These are phyloP conservation scores for Boletellus ananiceps DNA, from an alignment of 768 basidiomycete species.

Conservation along the genomic window DNA sequence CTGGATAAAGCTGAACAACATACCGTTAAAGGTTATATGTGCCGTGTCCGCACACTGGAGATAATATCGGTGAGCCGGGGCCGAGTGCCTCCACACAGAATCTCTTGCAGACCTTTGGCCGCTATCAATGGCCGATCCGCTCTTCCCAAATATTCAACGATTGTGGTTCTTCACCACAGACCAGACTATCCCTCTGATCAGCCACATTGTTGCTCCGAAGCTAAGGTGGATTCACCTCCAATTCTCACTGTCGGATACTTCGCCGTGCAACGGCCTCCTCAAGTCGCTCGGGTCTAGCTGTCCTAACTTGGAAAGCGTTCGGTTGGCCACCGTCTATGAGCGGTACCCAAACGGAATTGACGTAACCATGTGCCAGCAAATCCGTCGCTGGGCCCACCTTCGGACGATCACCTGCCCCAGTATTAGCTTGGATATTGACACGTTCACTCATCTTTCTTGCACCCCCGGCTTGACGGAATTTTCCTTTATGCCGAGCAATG, in stretches of 20 bases:
- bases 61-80: not conserved
- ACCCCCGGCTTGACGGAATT: not conserved
- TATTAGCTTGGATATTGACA: not conserved
- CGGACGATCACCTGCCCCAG: not conserved
- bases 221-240: not conserved
- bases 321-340: too few species aligned
- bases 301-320: not conserved
- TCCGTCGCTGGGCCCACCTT: constrained; percentile 1
- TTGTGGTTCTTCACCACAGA: not conserved
- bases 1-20: not conserved
- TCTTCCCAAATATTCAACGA: constrained; percentile 1
- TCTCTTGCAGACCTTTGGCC: not conserved
- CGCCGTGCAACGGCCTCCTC: not conserved
- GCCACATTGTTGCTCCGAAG: not conserved
- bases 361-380: not conserved
- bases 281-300: not conserved
- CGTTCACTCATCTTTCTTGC: not conserved
- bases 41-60: not conserved
- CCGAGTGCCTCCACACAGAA: not conserved
- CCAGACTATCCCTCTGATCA: not conserved
- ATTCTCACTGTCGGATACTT: not conserved
- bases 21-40: not conserved
- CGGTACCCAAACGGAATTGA: not conserved
- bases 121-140: not conserved
- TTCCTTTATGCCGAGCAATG: not conserved